Percentiles rank a stretch among this genome's conserved stretches.
phyloP scores from a whole-genome alignment of 441 rosid genomes.

The California macrophylla region DNA sequence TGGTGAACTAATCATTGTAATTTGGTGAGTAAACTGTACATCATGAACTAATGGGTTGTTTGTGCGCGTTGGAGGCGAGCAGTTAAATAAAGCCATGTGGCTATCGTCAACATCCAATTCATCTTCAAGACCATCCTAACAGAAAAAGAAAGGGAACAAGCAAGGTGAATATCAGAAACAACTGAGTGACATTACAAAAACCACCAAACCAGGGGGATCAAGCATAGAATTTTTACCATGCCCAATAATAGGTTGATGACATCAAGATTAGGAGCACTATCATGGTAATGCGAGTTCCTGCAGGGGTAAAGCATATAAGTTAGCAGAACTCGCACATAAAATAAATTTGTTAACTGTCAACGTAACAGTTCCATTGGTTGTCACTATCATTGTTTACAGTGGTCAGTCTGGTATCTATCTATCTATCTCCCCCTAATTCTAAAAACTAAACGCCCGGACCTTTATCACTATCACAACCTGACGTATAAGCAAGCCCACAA shows the following conservation, averaged over 20 bases:
- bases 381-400: background rate
- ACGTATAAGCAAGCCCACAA: background rate
- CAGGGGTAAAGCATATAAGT: background rate
- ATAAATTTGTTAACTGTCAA: background rate
- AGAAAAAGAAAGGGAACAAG: background rate
- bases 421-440: background rate
- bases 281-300: background rate
- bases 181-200: background rate
- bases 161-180: background rate
- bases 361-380: background rate
- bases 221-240: background rate
- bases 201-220: background rate
- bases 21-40: background rate
- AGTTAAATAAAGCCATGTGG: background rate
- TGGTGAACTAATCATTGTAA: background rate
- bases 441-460: background rate
- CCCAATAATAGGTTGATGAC: conserved; percentile 1
- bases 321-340: background rate
- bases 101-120: background rate
- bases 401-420: background rate
- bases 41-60: conserved; percentile 4
- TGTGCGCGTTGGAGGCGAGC: background rate
- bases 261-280: background rate
- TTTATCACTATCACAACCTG: background rate
- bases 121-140: background rate